These are phyloP conservation scores for Austroboletus niveus DNA, from an alignment of 1,284 basidiomycete species.

Conservation along the genomic window DNA sequence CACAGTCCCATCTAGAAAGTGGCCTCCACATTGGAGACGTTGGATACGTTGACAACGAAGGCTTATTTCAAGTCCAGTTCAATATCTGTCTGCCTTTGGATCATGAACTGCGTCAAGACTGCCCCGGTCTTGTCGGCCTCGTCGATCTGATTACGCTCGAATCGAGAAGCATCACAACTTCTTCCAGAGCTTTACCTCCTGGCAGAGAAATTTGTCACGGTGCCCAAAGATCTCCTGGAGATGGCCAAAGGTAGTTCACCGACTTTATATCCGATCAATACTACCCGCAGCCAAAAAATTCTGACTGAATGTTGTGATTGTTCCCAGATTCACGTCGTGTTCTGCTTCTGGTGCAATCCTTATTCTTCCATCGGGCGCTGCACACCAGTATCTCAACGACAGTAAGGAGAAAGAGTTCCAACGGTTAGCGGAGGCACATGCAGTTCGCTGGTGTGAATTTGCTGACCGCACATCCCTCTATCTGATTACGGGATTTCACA, in stretches of 20 bases:
- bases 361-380: neutral
- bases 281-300: no score
- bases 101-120: neutral
- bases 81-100: neutral
- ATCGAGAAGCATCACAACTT: neutral
- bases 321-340: neutral
- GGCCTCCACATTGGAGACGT: slow-evolving; percentile 6
- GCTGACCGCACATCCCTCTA: neutral
- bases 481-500: neutral
- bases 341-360: no score
- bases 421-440: neutral
- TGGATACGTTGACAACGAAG: slow-evolving; percentile 2
- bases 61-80: neutral
- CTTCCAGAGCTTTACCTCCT: neutral
- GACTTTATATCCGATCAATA: neutral
- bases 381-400: neutral
- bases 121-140: neutral
- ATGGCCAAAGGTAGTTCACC: neutral
- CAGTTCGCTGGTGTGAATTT: slow-evolving; percentile 1
- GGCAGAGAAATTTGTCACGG: neutral
- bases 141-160: neutral
- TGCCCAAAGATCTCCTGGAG: neutral
- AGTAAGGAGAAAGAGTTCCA: neutral
- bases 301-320: neutral
- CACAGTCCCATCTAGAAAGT: neutral